Percentiles rank a stretch among this genome's conserved stretches.
Conservation (phyloP, 345 rosid genomes). For the Salix exigua region DNA sequence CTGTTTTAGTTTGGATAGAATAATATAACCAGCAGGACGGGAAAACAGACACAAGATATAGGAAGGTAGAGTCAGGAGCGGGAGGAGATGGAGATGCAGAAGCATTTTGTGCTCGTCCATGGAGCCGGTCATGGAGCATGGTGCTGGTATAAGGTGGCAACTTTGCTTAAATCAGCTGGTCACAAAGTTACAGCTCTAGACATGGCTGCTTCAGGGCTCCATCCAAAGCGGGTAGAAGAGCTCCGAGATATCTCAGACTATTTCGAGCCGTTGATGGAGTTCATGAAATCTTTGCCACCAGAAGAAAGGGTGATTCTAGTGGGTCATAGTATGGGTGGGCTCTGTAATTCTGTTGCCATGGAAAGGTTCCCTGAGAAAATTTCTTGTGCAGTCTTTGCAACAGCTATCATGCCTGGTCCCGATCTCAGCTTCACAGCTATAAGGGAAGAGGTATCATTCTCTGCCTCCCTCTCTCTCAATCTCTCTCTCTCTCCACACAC, state of each 20-base stretch:
- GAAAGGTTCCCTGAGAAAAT: conserved; percentile 42
- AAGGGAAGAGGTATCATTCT: conserved; percentile 32
- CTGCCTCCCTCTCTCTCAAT: no score
- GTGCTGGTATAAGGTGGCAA: conserved; percentile 38
- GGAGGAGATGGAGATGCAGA: neutral
- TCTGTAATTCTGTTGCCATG: conserved; percentile 32
- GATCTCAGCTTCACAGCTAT: conserved; percentile 19
- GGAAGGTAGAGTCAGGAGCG: no score
- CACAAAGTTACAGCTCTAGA: conserved; percentile 31
- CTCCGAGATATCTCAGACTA: conserved; percentile 24
- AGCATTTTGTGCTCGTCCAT: conserved; percentile 25
- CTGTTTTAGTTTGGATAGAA: neutral
- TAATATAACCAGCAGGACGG: neutral
- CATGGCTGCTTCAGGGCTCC: conserved; percentile 27
- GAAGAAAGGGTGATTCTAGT: conserved; percentile 40
- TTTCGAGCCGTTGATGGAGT: conserved; percentile 31
- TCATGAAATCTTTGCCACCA: conserved; percentile 26
- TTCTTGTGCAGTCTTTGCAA: conserved; percentile 24
- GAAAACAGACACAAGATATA: neutral
- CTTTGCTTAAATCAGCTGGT: conserved; percentile 21
- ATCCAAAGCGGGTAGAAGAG: conserved; percentile 25
- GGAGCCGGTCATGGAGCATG: conserved; percentile 37
- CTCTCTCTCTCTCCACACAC: neutral
- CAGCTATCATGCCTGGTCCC: conserved; percentile 37
- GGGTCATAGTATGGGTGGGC: conserved; percentile 41